These are phyloP conservation scores for Sisymbrium irio DNA, from an alignment of 345 rosid species.

Conservation along the genomic window DNA sequence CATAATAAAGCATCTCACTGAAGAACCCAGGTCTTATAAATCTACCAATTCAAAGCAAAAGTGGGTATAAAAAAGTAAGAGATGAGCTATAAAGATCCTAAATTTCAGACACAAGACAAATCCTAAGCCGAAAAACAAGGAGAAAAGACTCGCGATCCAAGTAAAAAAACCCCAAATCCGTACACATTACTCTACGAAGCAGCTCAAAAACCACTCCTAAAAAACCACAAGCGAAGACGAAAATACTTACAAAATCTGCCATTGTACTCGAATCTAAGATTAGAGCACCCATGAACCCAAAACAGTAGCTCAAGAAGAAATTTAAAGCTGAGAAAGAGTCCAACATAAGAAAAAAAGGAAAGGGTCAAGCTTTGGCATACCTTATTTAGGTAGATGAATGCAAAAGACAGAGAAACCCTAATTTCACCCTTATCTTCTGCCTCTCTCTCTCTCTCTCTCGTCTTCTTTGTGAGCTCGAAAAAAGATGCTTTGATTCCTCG, in stretches of 20 bases:
- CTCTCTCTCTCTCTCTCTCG: neutral
- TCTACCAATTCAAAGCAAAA: conserved; percentile 20
- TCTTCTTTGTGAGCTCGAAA: conserved; percentile 31
- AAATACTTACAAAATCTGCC: conserved; percentile 5
- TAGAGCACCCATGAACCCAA: conserved; percentile 19
- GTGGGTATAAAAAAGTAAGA: neutral
- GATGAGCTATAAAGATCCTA: conserved; percentile 12
- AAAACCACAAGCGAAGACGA: neutral
- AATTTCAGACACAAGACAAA: conserved; percentile 11
- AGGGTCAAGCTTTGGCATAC: conserved; percentile 31
- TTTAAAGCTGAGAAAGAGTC: conserved; percentile 10
- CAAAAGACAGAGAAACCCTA: conserved; percentile 34
- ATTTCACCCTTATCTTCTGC: conserved; percentile 26
- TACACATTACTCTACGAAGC: conserved; percentile 20
- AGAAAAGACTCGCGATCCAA: conserved; percentile 21
- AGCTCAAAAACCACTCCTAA: conserved; percentile 4
- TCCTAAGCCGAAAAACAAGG: neutral
- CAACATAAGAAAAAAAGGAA: neutral
- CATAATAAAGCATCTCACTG: neutral
- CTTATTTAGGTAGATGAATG: conserved; percentile 27
- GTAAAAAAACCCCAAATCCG: conserved; percentile 16
- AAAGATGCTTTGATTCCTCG: conserved; percentile 70
- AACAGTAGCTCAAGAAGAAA: conserved; percentile 16
- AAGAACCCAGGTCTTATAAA: neutral
- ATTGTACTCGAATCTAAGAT: conserved; percentile 32